Base-by-base conservation (phyloP, 495 filamentous ascomycete genomes). In the Aspergillus panamensis region DNA sequence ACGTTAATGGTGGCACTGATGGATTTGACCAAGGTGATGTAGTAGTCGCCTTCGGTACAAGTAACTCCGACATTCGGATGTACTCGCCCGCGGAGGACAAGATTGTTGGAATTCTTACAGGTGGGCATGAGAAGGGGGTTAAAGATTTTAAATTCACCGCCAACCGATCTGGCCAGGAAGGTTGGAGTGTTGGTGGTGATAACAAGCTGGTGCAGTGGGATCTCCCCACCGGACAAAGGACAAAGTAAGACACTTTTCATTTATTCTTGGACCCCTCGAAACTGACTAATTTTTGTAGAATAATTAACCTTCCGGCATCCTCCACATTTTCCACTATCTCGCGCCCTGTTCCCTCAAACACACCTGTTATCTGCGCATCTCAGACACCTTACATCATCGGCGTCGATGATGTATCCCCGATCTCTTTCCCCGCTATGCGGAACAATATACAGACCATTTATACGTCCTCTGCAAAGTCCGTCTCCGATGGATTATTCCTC, bases 131-230 rank as follows among this genome's bases (percentile, higher is more conserved):
- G 1, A 77, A 77, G 52, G 82, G 75, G 19, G 77, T 84, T 53
- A 74, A 72, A 65, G 77, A 81, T 58, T 84, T 85, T 69, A 80
- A 82, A 60, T 85, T 85, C 59, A 80, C 74, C 2, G 72, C 77
- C 35, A 70, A 67, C 31, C 63, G 66, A 2, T 59, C 73, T 29
- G 66, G 62, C 53, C 64, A 72, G 56, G 65, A 83, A 54, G 82
- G 73, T 20, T 85, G 82, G 82, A 84, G 82, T 74, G 75, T 82
- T 52, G 82, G 82, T 35, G 76, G 74, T 40, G 82, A 85, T 66
- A 81, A 79, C 57, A 85, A 79, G 62, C 70, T 84, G 40, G 76
- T 85, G 9, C 82, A 84, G 62, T 85, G 82, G 82, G 80, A 85
- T 66, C 62, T 84, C 54, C 69, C 63, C 51, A 78, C 74, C 10